phyloP scores from a whole-genome alignment of 2,329 filamentous ascomycete species.

The Verticillium alfalfae region DNA sequence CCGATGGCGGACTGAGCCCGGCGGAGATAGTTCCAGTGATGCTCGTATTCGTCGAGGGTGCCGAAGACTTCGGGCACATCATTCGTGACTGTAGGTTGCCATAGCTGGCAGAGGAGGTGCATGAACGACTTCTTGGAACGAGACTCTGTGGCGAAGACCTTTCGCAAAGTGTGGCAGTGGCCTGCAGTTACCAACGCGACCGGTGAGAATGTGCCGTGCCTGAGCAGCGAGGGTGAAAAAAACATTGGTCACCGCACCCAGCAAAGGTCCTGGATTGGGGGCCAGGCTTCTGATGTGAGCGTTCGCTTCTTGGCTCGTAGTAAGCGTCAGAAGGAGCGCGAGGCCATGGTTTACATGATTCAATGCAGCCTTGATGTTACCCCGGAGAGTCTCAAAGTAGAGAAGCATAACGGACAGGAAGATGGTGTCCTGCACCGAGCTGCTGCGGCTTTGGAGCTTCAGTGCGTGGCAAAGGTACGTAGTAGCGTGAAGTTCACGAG shows the following conservation, averaged over 20 bases:
- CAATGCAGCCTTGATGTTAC: constrained; percentile 21
- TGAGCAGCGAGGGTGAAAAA: constrained; percentile 15
- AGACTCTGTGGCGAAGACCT: constrained; percentile 11
- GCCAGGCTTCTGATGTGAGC: constrained; percentile 9
- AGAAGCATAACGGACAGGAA: constrained; percentile 24
- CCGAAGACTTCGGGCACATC: constrained; percentile 13
- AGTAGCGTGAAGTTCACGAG: constrained; percentile 25
- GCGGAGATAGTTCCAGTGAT: constrained; percentile 11
- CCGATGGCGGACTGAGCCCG: constrained; percentile 10
- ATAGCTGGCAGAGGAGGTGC: constrained; percentile 15
- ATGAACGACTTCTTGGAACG: constrained; percentile 20
- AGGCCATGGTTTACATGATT: constrained; percentile 29
- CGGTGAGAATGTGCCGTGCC: constrained; percentile 15
- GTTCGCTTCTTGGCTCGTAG: constrained; percentile 16
- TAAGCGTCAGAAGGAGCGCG: constrained; percentile 22
- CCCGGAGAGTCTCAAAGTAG: constrained; percentile 23
- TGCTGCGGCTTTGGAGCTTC: constrained; percentile 18
- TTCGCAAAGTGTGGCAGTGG: constrained; percentile 17
- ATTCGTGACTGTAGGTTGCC: constrained; percentile 4
- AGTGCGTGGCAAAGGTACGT: constrained; percentile 27
- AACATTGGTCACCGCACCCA: constrained; percentile 16
- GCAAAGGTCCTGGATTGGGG: constrained; percentile 17
- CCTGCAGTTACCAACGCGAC: constrained; percentile 10
- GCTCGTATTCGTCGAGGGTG: constrained; percentile 17
- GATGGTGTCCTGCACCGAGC: constrained; percentile 20